phyloP scores from a whole-genome alignment of 2,329 filamentous ascomycete genomes.

The Diaporthe longicolla region DNA sequence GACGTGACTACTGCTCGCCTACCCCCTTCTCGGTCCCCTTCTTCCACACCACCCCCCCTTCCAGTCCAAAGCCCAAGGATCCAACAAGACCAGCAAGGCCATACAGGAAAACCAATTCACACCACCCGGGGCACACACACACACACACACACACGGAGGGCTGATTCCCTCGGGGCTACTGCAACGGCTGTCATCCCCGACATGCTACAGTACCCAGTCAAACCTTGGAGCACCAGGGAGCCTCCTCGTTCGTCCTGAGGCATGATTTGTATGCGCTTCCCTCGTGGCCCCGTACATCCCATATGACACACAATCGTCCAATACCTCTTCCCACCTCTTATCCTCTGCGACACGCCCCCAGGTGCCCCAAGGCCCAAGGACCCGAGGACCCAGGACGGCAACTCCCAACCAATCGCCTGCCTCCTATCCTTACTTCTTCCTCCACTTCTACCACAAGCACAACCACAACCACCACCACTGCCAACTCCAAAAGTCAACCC shows the following conservation, averaged over 20 bases:
- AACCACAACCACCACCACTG: slow-evolving; percentile 2
- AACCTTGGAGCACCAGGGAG: slow-evolving; percentile 26
- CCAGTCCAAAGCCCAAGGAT: neutral
- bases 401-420: slow-evolving; percentile 28
- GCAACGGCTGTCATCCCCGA: slow-evolving; percentile 39
- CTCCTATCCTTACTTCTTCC: slow-evolving; percentile 10
- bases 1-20: slow-evolving; percentile 24
- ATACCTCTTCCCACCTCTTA: slow-evolving; percentile 36
- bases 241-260: slow-evolving; percentile 22
- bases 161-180: slow-evolving; percentile 36
- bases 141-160: slow-evolving; percentile 7
- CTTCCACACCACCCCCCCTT: neutral
- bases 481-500: slow-evolving; percentile 5
- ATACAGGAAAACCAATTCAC: slow-evolving; percentile 23
- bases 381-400: slow-evolving; percentile 3
- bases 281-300: slow-evolving; percentile 25
- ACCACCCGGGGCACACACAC: slow-evolving; percentile 26
- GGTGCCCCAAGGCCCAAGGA: neutral
- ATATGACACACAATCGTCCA: slow-evolving; percentile 28
- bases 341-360: slow-evolving; percentile 14
- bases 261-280: slow-evolving; percentile 30
- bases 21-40: slow-evolving; percentile 5
- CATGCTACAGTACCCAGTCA: slow-evolving; percentile 26
- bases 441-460: slow-evolving; percentile 30
- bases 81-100: slow-evolving; percentile 9